phyloP scores from a whole-genome alignment of 805 yeast genomes.

The Kuraishia borneana region DNA sequence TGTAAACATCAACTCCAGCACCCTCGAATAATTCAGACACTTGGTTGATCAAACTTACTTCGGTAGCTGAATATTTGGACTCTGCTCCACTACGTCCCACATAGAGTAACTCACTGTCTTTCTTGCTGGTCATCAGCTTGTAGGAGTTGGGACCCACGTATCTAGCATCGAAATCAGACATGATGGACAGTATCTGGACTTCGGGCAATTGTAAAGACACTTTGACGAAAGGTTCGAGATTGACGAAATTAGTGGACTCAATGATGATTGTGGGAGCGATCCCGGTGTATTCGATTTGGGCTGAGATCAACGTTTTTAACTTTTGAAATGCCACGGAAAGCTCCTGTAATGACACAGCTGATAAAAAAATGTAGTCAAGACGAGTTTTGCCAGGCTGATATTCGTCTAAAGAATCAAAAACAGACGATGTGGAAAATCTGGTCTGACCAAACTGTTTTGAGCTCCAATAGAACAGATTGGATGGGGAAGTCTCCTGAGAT shows the following conservation, averaged over 20 bases:
- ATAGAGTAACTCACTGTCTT: slow-evolving; percentile 35
- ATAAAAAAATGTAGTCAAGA: slow-evolving; percentile 33
- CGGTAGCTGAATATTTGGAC: slow-evolving; percentile 28
- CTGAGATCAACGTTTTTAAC: slow-evolving; percentile 23
- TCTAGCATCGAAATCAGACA: slow-evolving; percentile 53
- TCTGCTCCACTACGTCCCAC: slow-evolving; percentile 29
- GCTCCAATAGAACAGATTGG: slow-evolving; percentile 15
- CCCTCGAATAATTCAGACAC: slow-evolving; percentile 25
- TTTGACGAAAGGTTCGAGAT: slow-evolving; percentile 58
- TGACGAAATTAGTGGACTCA: slow-evolving; percentile 64
- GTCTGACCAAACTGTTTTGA: slow-evolving; percentile 21
- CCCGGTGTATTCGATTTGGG: slow-evolving; percentile 8
- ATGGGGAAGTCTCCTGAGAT: slow-evolving; percentile 1
- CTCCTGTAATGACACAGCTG: slow-evolving; percentile 40
- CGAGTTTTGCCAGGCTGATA: slow-evolving; percentile 9
- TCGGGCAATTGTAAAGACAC: slow-evolving; percentile 22
- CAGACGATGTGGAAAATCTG: slow-evolving; percentile 12
- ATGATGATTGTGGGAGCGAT: slow-evolving; percentile 42
- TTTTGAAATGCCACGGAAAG: slow-evolving; percentile 29
- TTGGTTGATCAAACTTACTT: slow-evolving; percentile 24
- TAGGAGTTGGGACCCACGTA: slow-evolving; percentile 19
- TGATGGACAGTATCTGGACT: slow-evolving; percentile 39
- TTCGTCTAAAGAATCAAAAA: slow-evolving; percentile 13
- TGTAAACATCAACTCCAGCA: slow-evolving; percentile 33
- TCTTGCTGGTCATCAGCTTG: slow-evolving; percentile 23